Evolutionary conservation across 2,329 filamentous ascomycete genomes (phyloP), one percentile per base, ranked within the genome.

Genomic region (Colletotrichum spinosum): DNA sequence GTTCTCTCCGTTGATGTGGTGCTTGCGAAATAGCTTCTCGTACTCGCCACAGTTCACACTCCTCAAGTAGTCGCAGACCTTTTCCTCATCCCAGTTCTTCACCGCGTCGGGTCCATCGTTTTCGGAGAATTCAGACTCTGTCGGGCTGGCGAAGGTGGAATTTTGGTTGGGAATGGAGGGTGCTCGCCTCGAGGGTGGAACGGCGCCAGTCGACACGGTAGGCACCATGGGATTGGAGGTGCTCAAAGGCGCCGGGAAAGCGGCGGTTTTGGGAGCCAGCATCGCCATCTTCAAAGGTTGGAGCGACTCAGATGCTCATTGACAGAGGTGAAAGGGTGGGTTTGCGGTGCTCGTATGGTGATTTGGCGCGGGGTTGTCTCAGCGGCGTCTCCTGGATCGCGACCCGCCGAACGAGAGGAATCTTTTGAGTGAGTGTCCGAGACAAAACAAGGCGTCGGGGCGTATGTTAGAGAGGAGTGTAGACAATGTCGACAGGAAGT

Each of bases 1-100:
- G 75, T 97, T 97, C 80, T 97, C 94, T 73, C 96, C 96, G 75
- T 96, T 99, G 82, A 99, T 97, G 78, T 98, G 93, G 77, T 99
- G 97, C 75, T 90, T 90, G 79, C 92, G 80, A 79, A 97, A 97
- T 34, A 97, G 79, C 73, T 92, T 90, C 76, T 97, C 94, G 79
- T 99, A 98, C 75, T 98, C 94, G 71, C 91, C 90, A 75, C 94
- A 98, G 75, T 97, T 95, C 75, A 99, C 94, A 72, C 89, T 94
- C 72, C 90, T 87, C 68, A 99, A 84, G 86, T 97, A 99, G 55
- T 97, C 92, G 74, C 92, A 92, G 37, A 99, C 96, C 70, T 90
- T 90, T 70, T 94, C 91, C 80, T 98, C 96, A 74, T 95, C 91
- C 95, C 95, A 98, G 77, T 86, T 91, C 86, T 90, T 91, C 70